Conservation (phyloP, 75 land plant species). For the Selaginella tamariscina region DNA sequence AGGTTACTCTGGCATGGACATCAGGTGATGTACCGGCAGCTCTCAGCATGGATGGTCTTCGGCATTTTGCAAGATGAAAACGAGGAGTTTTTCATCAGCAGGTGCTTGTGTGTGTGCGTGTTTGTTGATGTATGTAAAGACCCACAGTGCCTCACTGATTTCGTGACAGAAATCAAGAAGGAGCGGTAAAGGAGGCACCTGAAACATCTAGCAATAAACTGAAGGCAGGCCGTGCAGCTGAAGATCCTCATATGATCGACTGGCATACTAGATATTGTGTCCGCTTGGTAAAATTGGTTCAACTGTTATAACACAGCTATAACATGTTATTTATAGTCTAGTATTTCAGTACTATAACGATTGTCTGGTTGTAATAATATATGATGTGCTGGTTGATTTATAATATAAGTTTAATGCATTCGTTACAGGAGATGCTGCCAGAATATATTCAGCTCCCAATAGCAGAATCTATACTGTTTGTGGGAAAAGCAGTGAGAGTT, state of each 20-base stretch:
- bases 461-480: constrained; percentile 93
- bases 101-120: constrained; percentile 34
- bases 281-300: constrained; percentile 34
- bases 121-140: not conserved
- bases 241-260: constrained; percentile 61
- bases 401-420: not conserved
- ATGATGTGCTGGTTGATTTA: too few species aligned
- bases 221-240: constrained; percentile 32
- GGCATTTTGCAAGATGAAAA: constrained; percentile 86
- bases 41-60: constrained; percentile 96
- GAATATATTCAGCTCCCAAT: constrained; percentile 84
- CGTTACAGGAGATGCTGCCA: constrained; percentile 82
- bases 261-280: constrained; percentile 89
- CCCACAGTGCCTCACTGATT: not conserved
- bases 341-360: not conserved
- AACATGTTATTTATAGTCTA: not conserved
- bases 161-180: constrained; percentile 46
- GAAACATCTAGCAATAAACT: constrained; percentile 17
- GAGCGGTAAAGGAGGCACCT: constrained; percentile 27
- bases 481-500: constrained; percentile 92
- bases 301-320: not conserved
- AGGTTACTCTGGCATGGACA: constrained; percentile 99
- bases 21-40: constrained; percentile 96
- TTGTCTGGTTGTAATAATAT: not conserved
- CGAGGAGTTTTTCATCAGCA: constrained; percentile 87